Evolutionary conservation across 306 rosid species (phyloP), one percentile per base, ranked within the genome.

Genomic region (Acmispon strigosus): DNA sequence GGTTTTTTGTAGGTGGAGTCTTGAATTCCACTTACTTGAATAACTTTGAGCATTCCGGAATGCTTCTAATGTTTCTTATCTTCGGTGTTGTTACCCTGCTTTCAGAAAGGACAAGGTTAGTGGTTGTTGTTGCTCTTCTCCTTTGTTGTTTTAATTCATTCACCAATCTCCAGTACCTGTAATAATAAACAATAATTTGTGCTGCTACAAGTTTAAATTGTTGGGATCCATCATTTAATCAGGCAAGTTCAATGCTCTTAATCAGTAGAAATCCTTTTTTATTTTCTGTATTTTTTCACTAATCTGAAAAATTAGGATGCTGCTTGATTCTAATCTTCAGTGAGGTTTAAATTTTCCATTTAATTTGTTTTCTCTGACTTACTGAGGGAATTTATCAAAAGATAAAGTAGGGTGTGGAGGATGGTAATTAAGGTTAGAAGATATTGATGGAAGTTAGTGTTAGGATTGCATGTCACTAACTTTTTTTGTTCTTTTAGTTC

Each of bases 41-140:
- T 57, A 84, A 91, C 80, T 88, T 91, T 55, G 97, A 91, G 80
- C 96, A 91, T 81, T 85, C 96, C 0, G 96, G 89, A 69, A 91
- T 91, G 96, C 97, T 91, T 79, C 80, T 91, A 7, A 91, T 87
- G 97, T 91, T 91, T 82, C 77, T 88, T 12, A 73, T 91, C 78
- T 91, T 85, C 29, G 87, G 97, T 7, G 58, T 85, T 22, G 58
- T 80, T 50, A 41, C 86, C 32, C 84, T 91, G 62, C 82, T 91
- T 45, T 85, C 92, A 12, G 83, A 85, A 80, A 77, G 72, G 58
- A 82, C 97, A 62, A 85, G 97, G 97, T 91, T 52, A 68, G 81
- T 69, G 32, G 41, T 27, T 57, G 44, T 12, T 48, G 6, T 61
- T 18, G 43, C 13, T 5, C 12, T 6, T 53, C 11, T 29, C 3